Evolutionary conservation across 2,329 filamentous ascomycete genomes (phyloP).

Genomic region (Beauveria varroae): DNA sequence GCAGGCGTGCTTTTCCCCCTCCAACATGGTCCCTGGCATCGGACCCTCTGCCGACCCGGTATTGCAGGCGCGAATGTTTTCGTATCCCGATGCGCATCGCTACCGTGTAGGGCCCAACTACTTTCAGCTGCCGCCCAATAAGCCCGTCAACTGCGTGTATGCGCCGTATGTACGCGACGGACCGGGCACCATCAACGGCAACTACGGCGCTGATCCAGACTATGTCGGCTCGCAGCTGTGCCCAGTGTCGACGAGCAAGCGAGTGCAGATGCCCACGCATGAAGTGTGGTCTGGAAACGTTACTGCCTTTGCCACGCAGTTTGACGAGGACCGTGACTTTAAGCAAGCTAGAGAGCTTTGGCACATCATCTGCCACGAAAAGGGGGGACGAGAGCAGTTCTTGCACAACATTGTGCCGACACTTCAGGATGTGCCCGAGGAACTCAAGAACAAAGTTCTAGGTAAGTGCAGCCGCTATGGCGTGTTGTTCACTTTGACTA

Average conservation of each 20-base stretch:
- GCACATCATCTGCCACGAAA: conserved; percentile 17
- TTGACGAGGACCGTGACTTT: conserved; percentile 16
- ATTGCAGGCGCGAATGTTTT: conserved; percentile 52
- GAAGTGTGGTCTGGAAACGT: conserved; percentile 18
- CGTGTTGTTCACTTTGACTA: background rate
- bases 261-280: conserved; percentile 10
- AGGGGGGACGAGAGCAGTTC: conserved; percentile 15
- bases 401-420: conserved; percentile 17
- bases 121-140: conserved; percentile 35
- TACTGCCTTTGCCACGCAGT: conserved; percentile 13
- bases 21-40: conserved; percentile 56
- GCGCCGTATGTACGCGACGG: conserved; percentile 18
- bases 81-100: conserved; percentile 55
- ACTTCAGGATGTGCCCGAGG: conserved; percentile 13
- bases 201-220: conserved; percentile 21
- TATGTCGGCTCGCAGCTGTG: conserved; percentile 21
- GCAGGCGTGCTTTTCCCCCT: conserved; percentile 59
- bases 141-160: conserved; percentile 17
- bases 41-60: conserved; percentile 56
- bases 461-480: background rate
- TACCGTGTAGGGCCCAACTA: conserved; percentile 51
- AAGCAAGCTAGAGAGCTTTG: conserved; percentile 17
- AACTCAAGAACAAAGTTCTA: conserved; percentile 12
- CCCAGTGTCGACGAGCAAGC: conserved; percentile 2
- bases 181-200: conserved; percentile 17